Conservation (phyloP, 345 rosid species). For the Bruguiera parviflora region DNA sequence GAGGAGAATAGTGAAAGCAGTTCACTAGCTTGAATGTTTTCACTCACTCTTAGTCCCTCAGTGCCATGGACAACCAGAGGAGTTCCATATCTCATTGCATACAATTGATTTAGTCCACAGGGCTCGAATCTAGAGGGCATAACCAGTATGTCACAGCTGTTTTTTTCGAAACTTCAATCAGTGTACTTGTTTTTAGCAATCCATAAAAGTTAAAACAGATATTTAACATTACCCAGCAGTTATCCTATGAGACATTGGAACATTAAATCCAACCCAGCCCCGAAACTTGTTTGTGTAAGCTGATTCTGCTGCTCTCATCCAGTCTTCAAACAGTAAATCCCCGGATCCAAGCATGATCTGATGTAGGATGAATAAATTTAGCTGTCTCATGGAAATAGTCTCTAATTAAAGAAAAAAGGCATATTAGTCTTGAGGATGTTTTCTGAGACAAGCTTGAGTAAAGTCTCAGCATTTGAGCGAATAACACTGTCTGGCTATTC, state of each 20-base stretch:
- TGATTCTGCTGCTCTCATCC: conserved; percentile 81
- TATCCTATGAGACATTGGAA: conserved; percentile 87
- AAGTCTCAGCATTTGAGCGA: too few relatives aligned
- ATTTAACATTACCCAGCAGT: conserved; percentile 74
- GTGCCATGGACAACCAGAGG: conserved; percentile 90
- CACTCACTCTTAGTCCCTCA: conserved; percentile 89
- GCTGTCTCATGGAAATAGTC: neutral
- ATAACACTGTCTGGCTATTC: too few relatives aligned
- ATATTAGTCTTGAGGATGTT: too few relatives aligned
- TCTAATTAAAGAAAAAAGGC: neutral
- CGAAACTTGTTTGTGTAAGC: conserved; percentile 72
- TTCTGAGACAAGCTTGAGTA: too few relatives aligned
- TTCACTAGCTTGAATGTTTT: neutral
- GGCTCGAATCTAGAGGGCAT: conserved; percentile 99
- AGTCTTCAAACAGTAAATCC: conserved; percentile 62
- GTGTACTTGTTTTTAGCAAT: conserved; percentile 1
- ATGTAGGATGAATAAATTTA: conserved; percentile 14
- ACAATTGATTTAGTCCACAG: conserved; percentile 89
- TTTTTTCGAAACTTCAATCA: conserved; percentile 20
- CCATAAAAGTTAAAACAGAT: conserved; percentile 2
- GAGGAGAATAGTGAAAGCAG: neutral
- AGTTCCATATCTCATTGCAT: conserved; percentile 97
- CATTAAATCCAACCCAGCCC: conserved; percentile 96
- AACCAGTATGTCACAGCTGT: conserved; percentile 89
- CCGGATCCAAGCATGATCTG: conserved; percentile 99